Conservation (phyloP, 192 early-diverging fungal species). For the Rhizoclosmatium sp. region DNA sequence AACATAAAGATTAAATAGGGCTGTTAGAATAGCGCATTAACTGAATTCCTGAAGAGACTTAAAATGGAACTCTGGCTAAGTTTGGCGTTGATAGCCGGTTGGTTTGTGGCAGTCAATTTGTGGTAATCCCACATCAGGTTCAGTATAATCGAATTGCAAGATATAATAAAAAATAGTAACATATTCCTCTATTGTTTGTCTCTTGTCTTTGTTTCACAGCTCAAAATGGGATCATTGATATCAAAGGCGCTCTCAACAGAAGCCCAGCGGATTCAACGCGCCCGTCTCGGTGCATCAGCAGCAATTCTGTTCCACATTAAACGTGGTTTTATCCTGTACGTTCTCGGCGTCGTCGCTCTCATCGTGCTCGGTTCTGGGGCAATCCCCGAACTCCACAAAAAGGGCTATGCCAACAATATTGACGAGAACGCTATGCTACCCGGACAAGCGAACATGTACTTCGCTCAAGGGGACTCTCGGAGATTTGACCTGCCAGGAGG, state of each 20-base stretch:
- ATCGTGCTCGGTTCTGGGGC: not conserved
- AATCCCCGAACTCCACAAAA: not conserved
- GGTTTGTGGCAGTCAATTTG: too few species aligned
- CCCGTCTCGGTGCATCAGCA: not conserved
- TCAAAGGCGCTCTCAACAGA: slow-evolving; percentile 21
- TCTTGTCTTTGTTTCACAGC: too few species aligned
- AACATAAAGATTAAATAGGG: too few species aligned
- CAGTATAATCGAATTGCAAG: too few species aligned
- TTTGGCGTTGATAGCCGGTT: too few species aligned
- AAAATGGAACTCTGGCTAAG: too few species aligned
- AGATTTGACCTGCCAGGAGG: slow-evolving; percentile 6
- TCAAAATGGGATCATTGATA: slow-evolving; percentile 24
- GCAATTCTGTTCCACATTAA: not conserved
- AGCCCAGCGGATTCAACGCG: slow-evolving; percentile 25
- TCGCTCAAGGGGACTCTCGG: slow-evolving; percentile 12
- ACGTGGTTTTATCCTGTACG: not conserved
- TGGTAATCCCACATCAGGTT: too few species aligned
- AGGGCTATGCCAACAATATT: slow-evolving; percentile 26
- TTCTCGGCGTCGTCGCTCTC: slow-evolving; percentile 14
- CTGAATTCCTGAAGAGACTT: too few species aligned
- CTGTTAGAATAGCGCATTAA: too few species aligned
- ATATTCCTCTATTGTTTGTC: too few species aligned
- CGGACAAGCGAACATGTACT: slow-evolving; percentile 40
- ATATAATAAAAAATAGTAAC: too few species aligned
- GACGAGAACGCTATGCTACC: slow-evolving; percentile 63